Conservation (phyloP, 768 basidiomycete genomes). For the Collybiopsis confluens region DNA sequence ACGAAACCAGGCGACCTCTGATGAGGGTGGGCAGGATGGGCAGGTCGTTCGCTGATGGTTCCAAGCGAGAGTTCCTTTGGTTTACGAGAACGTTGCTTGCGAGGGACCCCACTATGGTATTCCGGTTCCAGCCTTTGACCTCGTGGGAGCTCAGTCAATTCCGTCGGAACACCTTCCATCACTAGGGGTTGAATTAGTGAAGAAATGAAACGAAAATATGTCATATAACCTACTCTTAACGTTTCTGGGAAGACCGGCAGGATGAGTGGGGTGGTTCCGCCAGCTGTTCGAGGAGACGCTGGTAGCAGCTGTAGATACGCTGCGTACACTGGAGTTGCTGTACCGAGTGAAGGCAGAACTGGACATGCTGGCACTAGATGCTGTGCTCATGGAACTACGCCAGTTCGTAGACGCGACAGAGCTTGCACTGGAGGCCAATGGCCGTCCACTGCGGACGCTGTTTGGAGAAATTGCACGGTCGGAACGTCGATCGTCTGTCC, state of each 20-base stretch:
- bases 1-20: constrained; percentile 41
- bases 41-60: constrained; percentile 72
- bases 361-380: constrained; percentile 63
- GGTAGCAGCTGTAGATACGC: constrained; percentile 77
- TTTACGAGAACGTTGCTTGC: constrained; percentile 66
- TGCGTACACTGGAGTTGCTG: constrained; percentile 70
- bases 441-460: constrained; percentile 50
- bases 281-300: constrained; percentile 74
- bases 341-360: constrained; percentile 74
- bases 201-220: constrained; percentile 6
- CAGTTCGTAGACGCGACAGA: constrained; percentile 68
- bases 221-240: constrained; percentile 68
- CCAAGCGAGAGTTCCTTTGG: constrained; percentile 64
- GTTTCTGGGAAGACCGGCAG: constrained; percentile 50
- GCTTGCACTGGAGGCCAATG: constrained; percentile 53
- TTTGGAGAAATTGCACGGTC: constrained; percentile 54
- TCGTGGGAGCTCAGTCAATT: constrained; percentile 64
- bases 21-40: constrained; percentile 24
- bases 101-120: constrained; percentile 58
- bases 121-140: constrained; percentile 61
- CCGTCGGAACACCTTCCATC: constrained; percentile 77
- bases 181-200: constrained; percentile 36
- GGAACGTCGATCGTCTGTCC: constrained; percentile 28
- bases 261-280: constrained; percentile 34
- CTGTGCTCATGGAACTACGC: constrained; percentile 74